Base-by-base conservation (phyloP, 2,329 filamentous ascomycete species). In the Penicillium glabrum region DNA sequence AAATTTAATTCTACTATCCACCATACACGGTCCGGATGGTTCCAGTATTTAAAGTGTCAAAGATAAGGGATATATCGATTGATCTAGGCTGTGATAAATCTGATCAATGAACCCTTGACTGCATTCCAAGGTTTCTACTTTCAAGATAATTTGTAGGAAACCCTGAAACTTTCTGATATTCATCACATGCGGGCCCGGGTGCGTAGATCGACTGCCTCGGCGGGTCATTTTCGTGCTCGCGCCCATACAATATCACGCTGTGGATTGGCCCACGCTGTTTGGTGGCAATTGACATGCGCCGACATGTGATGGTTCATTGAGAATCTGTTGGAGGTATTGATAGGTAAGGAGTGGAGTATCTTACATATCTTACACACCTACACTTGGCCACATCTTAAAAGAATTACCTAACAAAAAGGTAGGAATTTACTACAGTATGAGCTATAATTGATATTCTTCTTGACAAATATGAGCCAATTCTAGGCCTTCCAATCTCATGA, bases 201-300 rank as follows among this genome's bases (percentile, higher is more conserved):
- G 29, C 46, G 41, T 61, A 53, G 35, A 61, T 58, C 54, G 50
- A 58, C 56, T 55, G 39, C 62, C 63, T 65, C 63, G 60, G 60
- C 60, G 63, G 60, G 60, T 63, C 55, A 46, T 63, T 65, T 60
- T 64, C 61, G 62, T 63, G 45, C 52, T 27, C 49, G 46, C 47
- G 45, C 51, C 21, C 48, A 41, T 52, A 13, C 46, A 48, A 49
- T 52, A 27, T 3, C 35, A 8, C 19, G 29, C 5, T 19, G 35
- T 10, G 48, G 56, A 55, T 58, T 60, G 60, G 58, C 31, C 45
- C 46, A 47, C 8, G 29, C 29, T 16, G 31, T 41, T 21, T n/a
- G 31, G 55, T 61, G 62, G 57, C 59, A 50, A 61, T 50, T 60
- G 52, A 43, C 43, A 57, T 53, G 44, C 37, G 50, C 19, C 44